Conservation (phyloP, 1,284 basidiomycete genomes). For the Ustilago cynodontis region DNA sequence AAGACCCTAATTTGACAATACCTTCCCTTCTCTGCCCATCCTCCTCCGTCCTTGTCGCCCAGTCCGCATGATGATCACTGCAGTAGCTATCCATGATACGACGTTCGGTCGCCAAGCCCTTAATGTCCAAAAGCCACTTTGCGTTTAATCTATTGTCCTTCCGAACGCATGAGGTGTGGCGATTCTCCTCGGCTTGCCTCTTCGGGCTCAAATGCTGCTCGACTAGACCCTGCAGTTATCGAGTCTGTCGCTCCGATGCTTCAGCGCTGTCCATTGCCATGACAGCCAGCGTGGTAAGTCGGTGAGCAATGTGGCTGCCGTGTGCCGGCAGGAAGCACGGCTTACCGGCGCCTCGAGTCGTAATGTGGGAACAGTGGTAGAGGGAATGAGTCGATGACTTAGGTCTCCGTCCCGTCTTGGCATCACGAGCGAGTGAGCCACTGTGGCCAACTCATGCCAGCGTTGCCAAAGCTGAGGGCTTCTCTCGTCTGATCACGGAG, state of each 20-base stretch:
- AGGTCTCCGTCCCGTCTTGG: constrained; percentile 5
- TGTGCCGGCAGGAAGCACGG: not conserved
- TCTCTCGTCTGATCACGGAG: not conserved
- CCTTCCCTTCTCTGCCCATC: not conserved
- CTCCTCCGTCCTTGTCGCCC: not conserved
- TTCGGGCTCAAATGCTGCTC: constrained; percentile 5
- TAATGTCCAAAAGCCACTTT: not conserved
- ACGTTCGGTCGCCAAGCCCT: not conserved
- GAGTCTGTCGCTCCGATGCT: not conserved
- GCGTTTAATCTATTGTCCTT: not conserved
- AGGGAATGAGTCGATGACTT: not conserved
- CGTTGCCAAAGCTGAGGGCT: not conserved
- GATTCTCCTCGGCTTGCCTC: constrained; percentile 8
- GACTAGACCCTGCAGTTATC: constrained; percentile 12
- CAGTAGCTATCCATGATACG: not conserved
- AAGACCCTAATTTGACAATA: constrained; percentile 18
- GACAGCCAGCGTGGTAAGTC: not conserved
- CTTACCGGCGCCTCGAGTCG: not conserved
- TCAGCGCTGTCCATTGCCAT: not conserved
- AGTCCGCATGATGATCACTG: not conserved
- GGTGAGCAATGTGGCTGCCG: not conserved
- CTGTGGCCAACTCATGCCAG: not conserved
- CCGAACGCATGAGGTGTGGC: not conserved
- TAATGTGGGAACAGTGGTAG: not conserved
- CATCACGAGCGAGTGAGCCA: not conserved